phyloP scores from a whole-genome alignment of 2,329 filamentous ascomycete genomes.

The Ophiostoma ulmi region DNA sequence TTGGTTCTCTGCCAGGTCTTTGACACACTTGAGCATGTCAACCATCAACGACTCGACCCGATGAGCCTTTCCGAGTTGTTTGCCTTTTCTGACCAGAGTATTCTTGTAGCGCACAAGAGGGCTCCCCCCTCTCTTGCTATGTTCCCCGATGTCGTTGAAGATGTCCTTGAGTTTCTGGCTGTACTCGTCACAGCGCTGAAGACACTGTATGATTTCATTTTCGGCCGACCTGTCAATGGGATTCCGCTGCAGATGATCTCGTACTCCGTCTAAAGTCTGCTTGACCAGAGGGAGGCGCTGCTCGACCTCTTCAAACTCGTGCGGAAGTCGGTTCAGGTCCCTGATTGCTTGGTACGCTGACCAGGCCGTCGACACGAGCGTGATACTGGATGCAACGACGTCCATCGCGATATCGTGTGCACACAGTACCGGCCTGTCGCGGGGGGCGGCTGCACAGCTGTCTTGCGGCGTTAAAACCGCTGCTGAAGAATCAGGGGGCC shows the following conservation, averaged over 20 bases:
- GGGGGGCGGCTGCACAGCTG: too few relatives aligned
- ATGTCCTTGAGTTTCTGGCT: background rate
- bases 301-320: background rate
- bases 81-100: background rate
- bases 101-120: background rate
- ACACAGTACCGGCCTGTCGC: background rate
- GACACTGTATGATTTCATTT: rapidly evolving
- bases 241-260: background rate
- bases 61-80: background rate
- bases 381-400: background rate
- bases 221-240: background rate
- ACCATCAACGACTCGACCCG: background rate
- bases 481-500: background rate
- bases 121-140: background rate
- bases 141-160: background rate
- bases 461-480: background rate
- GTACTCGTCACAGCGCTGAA: background rate
- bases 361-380: background rate
- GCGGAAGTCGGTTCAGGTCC: background rate
- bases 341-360: background rate
- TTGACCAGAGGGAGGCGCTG: background rate
- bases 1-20: background rate
- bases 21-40: background rate
- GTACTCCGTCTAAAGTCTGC: background rate
- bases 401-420: background rate